phyloP scores from a whole-genome alignment of 345 rosid species.

The Litchi chinensis region DNA sequence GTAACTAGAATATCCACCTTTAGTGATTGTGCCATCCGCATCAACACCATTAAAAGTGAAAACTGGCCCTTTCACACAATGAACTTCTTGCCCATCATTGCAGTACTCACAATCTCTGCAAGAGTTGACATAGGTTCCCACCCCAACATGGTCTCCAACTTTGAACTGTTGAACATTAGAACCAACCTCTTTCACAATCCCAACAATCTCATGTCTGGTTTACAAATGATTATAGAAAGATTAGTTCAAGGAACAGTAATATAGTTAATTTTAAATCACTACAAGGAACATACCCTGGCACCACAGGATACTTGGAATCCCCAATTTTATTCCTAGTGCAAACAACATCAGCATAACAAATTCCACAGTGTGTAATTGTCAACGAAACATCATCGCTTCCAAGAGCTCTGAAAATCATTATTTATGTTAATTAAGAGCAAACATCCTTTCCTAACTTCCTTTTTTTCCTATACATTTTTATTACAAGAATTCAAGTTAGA shows the following conservation, averaged over 20 bases:
- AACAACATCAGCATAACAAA: slow-evolving; percentile 83
- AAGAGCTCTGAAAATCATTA: slow-evolving; percentile 46
- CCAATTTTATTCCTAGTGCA: slow-evolving; percentile 69
- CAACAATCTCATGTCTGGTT: slow-evolving; percentile 83
- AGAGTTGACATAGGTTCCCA: slow-evolving; percentile 86
- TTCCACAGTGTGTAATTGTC: slow-evolving; percentile 83
- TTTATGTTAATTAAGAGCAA: too few relatives aligned
- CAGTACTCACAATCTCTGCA: slow-evolving; percentile 82
- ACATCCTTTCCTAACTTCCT: too few relatives aligned
- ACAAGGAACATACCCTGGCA: slow-evolving; percentile 69
- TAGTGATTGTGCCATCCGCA: slow-evolving; percentile 70
- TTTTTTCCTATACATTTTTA: too few relatives aligned
- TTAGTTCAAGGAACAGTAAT: slow-evolving; percentile 17
- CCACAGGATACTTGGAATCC: slow-evolving; percentile 75
- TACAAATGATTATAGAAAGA: not conserved
- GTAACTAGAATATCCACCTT: slow-evolving; percentile 84
- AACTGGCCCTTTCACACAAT: slow-evolving; percentile 58
- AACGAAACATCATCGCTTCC: slow-evolving; percentile 69
- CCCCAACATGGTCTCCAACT: slow-evolving; percentile 85
- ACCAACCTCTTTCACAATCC: slow-evolving; percentile 81
- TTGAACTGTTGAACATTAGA: slow-evolving; percentile 60
- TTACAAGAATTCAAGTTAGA: too few relatives aligned
- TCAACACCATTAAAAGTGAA: slow-evolving; percentile 71
- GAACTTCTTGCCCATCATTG: slow-evolving; percentile 50
- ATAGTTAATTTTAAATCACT: not conserved